Conservation (phyloP, 2,329 filamentous ascomycete genomes). For the Sporothrix schenckii region DNA sequence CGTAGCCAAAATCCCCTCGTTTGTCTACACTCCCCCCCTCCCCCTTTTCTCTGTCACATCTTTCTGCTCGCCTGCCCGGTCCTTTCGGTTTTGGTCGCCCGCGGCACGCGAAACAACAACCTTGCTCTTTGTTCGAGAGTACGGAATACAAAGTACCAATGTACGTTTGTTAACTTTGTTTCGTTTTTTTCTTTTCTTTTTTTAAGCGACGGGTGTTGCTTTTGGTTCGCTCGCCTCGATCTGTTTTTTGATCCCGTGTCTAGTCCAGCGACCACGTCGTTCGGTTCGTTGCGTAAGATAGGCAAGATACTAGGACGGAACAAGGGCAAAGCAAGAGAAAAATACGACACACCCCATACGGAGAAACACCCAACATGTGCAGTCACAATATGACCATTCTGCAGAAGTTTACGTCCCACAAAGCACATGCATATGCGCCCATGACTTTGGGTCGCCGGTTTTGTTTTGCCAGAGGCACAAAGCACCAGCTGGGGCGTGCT, state of each 20-base stretch:
- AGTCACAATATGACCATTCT: background rate
- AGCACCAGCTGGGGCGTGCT: background rate
- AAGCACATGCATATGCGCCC: background rate
- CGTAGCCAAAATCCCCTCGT: background rate
- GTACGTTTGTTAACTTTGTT: background rate
- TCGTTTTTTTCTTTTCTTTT: background rate
- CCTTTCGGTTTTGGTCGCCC: conserved; percentile 17
- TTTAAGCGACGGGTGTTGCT: background rate
- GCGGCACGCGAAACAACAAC: conserved; percentile 26
- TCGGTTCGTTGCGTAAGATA: background rate
- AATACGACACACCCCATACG: background rate
- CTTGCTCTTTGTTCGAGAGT: conserved; percentile 1
- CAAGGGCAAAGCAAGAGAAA: background rate
- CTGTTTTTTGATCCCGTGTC: background rate
- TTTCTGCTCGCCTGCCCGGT: background rate
- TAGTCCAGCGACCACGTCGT: background rate
- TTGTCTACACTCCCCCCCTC: background rate
- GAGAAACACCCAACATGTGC: conserved; percentile 1
- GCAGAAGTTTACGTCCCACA: conserved; percentile 1
- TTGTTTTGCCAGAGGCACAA: background rate
- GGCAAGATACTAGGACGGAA: background rate
- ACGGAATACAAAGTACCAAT: background rate
- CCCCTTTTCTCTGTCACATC: background rate
- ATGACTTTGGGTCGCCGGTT: background rate
- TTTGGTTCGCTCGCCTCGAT: background rate